Conservation (phyloP, 805 yeast species). For the Clavispora fructus region DNA sequence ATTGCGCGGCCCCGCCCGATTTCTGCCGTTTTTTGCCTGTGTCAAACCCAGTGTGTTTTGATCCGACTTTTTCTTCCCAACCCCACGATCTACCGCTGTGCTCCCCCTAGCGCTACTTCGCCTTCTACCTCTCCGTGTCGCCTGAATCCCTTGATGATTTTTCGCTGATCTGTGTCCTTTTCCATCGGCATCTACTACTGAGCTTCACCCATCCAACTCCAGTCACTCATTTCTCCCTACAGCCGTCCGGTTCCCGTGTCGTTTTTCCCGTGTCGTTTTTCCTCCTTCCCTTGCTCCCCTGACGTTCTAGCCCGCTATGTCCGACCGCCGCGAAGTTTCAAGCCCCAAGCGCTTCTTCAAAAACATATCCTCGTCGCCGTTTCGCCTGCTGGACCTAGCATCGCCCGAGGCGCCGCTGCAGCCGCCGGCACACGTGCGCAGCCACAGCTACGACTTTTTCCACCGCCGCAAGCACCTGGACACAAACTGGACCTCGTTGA, state of each 20-base stretch:
- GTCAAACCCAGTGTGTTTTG: not conserved
- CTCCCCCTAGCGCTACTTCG: not conserved
- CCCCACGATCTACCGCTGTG: not conserved
- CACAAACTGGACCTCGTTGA: constrained; percentile 25
- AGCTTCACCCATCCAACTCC: constrained; percentile 4
- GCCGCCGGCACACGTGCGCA: constrained; percentile 8
- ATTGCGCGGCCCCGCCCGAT: not conserved
- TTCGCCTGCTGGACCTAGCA: constrained; percentile 5
- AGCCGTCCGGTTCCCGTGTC: not conserved
- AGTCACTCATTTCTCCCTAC: constrained; percentile 8
- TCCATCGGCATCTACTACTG: not conserved
- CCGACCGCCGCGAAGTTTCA: constrained; percentile 1
- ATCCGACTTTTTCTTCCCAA: not conserved
- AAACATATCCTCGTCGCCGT: constrained; percentile 13
- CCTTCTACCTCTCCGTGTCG: not conserved
- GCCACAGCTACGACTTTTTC: constrained; percentile 12
- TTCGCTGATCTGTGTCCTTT: not conserved
- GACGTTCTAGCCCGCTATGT: not conserved
- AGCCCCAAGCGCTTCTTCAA: constrained; percentile 16
- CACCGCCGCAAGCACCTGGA: constrained; percentile 5
- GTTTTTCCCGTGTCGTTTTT: not conserved
- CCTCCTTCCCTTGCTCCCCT: not conserved
- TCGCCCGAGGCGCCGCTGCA: not conserved
- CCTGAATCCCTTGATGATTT: not conserved
- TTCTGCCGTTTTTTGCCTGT: not conserved